Conservation (phyloP, 495 filamentous ascomycete genomes). For the Aspergillus nanangensis region DNA sequence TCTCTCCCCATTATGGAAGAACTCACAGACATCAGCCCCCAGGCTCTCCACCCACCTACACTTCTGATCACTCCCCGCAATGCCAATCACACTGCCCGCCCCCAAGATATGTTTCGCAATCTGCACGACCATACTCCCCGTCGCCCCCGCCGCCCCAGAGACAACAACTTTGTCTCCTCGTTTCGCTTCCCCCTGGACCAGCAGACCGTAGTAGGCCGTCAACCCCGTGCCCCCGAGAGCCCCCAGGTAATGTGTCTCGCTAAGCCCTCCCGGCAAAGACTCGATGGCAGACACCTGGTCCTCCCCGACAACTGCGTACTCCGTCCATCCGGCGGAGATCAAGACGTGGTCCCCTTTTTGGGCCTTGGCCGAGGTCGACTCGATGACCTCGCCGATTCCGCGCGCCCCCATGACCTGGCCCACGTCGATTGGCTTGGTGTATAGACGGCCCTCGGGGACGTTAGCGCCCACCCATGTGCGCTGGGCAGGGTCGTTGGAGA, state of each 20-base stretch:
- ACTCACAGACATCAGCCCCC: constrained; percentile 2
- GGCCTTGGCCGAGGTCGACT: not conserved
- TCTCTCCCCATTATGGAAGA: too few relatives aligned
- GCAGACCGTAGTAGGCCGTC: constrained; percentile 4
- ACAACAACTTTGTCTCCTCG: constrained; percentile 3
- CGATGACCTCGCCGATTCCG: not conserved
- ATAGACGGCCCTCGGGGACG: constrained; percentile 41
- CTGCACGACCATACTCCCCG: constrained; percentile 5
- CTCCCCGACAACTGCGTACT: not conserved
- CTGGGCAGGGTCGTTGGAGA: constrained; percentile 66
- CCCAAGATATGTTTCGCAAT: constrained; percentile 2
- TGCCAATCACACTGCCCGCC: constrained; percentile 1
- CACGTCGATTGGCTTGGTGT: constrained; percentile 50
- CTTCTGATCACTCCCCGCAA: constrained; percentile 2
- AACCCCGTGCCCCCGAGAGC: constrained; percentile 4
- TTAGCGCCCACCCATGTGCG: constrained; percentile 55
- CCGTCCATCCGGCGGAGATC: not conserved
- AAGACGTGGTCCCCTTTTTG: not conserved
- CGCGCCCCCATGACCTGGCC: constrained; percentile 13
- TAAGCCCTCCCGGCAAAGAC: not conserved
- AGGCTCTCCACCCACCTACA: constrained; percentile 1
- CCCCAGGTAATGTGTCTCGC: constrained; percentile 2
- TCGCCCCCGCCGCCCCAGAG: constrained; percentile 5
- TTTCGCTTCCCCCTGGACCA: not conserved
- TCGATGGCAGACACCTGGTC: not conserved